phyloP scores from a whole-genome alignment of 495 filamentous ascomycete genomes.

The Paragyromitra xinjiangensis region DNA sequence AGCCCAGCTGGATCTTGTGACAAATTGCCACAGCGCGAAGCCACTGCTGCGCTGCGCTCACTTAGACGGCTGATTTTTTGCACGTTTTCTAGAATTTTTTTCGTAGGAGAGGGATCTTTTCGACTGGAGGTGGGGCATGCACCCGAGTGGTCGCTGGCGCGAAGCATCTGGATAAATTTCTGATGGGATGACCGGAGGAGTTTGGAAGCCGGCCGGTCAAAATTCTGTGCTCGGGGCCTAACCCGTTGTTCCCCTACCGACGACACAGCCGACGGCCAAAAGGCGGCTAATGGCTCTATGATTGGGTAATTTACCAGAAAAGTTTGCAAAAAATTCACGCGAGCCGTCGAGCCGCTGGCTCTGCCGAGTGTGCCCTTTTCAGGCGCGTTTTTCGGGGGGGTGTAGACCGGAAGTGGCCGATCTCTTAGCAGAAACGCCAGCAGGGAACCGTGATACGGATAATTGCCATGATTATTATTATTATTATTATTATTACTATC shows the following conservation, averaged over 20 bases:
- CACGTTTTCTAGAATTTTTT: constrained; percentile 5
- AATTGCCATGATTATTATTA: neutral
- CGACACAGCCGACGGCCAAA: constrained; percentile 42
- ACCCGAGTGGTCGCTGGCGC: constrained; percentile 34
- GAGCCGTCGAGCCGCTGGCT: constrained; percentile 43
- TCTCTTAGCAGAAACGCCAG: constrained; percentile 20
- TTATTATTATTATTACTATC: neutral
- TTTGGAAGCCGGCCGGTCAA: constrained; percentile 33
- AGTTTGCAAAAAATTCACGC: constrained; percentile 45
- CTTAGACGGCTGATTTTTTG: neutral
- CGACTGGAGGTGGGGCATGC: constrained; percentile 16
- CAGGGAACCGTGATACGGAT: constrained; percentile 19
- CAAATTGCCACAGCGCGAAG: constrained; percentile 41
- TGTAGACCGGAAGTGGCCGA: constrained; percentile 32
- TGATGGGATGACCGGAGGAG: constrained; percentile 27
- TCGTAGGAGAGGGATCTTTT: neutral
- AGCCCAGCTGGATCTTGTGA: constrained; percentile 33
- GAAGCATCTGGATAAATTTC: constrained; percentile 19
- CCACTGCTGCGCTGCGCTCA: constrained; percentile 8
- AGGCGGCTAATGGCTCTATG: constrained; percentile 37
- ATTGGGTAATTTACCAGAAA: constrained; percentile 45
- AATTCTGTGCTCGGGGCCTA: constrained; percentile 30
- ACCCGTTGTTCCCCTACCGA: constrained; percentile 27
- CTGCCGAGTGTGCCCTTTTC: constrained; percentile 31
- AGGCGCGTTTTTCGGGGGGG: constrained; percentile 22